Conservation (phyloP, 495 filamentous ascomycete species). For the Chlorociboria aeruginascens region DNA sequence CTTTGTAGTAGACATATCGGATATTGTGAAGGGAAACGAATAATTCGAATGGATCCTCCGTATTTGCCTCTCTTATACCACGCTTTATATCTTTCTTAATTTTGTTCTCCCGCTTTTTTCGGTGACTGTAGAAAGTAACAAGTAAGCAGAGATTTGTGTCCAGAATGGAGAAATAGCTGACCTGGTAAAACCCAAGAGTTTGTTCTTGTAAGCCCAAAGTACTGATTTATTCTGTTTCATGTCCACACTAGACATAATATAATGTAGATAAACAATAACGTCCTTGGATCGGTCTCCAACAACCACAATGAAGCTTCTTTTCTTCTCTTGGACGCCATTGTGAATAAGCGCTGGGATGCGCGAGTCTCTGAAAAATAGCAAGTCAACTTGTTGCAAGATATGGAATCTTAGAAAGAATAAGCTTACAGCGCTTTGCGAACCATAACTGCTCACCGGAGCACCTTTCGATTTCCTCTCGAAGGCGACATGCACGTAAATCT, state of each 20-base stretch:
- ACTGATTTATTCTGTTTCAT: conserved; percentile 94
- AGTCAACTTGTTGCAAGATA: conserved; percentile 2
- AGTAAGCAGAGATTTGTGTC: conserved; percentile 1
- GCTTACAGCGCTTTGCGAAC: conserved; percentile 48
- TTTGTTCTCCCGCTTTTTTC: conserved; percentile 94
- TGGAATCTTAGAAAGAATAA: neutral
- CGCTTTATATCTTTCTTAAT: conserved; percentile 98
- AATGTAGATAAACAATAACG: conserved; percentile 90
- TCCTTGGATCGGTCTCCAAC: conserved; percentile 95
- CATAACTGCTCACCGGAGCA: conserved; percentile 23
- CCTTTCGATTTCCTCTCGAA: conserved; percentile 4
- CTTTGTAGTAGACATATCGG: conserved; percentile 99
- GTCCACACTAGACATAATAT: conserved; percentile 81
- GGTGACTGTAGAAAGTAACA: conserved; percentile 44
- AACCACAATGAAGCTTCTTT: conserved; percentile 93
- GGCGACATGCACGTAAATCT: neutral
- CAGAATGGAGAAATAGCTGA: conserved; percentile 11
- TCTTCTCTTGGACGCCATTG: conserved; percentile 94
- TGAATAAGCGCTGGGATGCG: conserved; percentile 92
- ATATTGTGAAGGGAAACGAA: conserved; percentile 96
- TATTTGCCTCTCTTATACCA: conserved; percentile 87
- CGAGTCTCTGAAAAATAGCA: conserved; percentile 52
- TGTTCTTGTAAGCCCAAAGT: conserved; percentile 99
- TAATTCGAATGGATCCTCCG: conserved; percentile 93
- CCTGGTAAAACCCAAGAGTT: conserved; percentile 82